Base-by-base conservation (phyloP, 306 rosid species). In the Sesbania bispinosa region DNA sequence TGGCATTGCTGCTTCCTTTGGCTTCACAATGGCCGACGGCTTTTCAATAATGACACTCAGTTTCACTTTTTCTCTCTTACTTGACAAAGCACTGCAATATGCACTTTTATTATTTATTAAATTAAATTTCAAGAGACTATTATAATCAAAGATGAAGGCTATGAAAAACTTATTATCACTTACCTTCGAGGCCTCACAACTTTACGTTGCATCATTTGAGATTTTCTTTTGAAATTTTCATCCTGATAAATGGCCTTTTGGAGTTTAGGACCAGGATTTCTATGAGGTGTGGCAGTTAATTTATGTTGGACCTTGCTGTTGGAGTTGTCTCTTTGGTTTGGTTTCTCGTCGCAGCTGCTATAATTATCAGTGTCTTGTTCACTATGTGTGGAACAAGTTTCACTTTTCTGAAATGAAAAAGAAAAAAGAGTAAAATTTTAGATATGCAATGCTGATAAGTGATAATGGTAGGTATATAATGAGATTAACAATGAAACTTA, bases 31-130 rank as follows among this genome's bases (percentile, higher is more conserved):
- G n/a, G 50, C 72, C 38, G 85, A 62, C 9, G 77, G 63, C 32
- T 79, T 85, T 82, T 86, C 89, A 35, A 77, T 67, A 45, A 84
- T 87, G 21, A 73, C 81, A 55, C 73, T 69, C 1, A 80, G 84
- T 59, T 79, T 74, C 51, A 29, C 68, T 11, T 69, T 71, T 64
- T 81, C 88, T 65, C 79, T 88, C 80, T 81, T 82, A 63, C 73
- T 74, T 57, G 85, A 78, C 52, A 62, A 73, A 38, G 41, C 82
- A 83, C 98, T 89, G 82, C 61, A 80, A 50, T 47, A 54, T 16
- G 20, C 23, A 62, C 32, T 51, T 62, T 10, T 39, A 7, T 20
- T 24, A 42, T 24, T n/a, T n/a, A n/a, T n/a, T n/a, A n/a, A n/a
- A n/a, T n/a, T 59, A 32, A 57, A 67, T 51, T 64, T 62, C 9